Evolutionary conservation across 148 eudicot species (phyloP).

Genomic region (Rhododendron griersonianum): DNA sequence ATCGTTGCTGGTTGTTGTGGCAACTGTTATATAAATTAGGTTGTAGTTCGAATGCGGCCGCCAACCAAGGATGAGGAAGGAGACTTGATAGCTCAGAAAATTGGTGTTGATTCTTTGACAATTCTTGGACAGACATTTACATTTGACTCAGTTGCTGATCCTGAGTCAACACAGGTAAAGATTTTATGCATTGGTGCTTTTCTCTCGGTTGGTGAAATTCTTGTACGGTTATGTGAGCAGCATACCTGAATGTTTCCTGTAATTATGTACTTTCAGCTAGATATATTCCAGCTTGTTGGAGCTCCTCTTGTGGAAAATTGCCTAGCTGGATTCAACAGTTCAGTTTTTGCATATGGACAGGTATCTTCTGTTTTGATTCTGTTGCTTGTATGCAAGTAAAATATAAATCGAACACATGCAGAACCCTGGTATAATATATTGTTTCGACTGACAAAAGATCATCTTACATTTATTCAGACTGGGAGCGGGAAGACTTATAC

Average conservation of each 20-base stretch:
- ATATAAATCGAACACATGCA: neutral
- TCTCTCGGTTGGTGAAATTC: neutral
- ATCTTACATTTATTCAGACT: conserved; percentile 38
- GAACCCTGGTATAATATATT: neutral
- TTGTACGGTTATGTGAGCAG: neutral
- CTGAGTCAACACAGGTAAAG: conserved; percentile 80
- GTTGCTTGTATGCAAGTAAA: neutral
- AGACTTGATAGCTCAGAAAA: conserved; percentile 67
- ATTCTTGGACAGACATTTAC: conserved; percentile 71
- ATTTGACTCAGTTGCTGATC: conserved; percentile 84
- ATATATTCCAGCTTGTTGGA: conserved; percentile 89
- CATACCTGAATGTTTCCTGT: conserved; percentile 1
- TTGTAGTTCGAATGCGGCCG: conserved; percentile 86
- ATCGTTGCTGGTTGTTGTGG: neutral
- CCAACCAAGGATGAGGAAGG: conserved; percentile 67
- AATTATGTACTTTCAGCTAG: conserved; percentile 46
- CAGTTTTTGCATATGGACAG: conserved; percentile 99
- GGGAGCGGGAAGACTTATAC: conserved; percentile 98
- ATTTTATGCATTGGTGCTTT: neutral
- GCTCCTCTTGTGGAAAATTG: conserved; percentile 97
- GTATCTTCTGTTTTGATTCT: conserved; percentile 26
- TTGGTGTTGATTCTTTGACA: conserved; percentile 65
- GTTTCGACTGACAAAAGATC: neutral
- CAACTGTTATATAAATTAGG: conserved; percentile 33
- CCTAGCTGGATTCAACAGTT: conserved; percentile 93